Conservation (phyloP, 176 grass and related monocot species). For the Cenchrus americanus region DNA sequence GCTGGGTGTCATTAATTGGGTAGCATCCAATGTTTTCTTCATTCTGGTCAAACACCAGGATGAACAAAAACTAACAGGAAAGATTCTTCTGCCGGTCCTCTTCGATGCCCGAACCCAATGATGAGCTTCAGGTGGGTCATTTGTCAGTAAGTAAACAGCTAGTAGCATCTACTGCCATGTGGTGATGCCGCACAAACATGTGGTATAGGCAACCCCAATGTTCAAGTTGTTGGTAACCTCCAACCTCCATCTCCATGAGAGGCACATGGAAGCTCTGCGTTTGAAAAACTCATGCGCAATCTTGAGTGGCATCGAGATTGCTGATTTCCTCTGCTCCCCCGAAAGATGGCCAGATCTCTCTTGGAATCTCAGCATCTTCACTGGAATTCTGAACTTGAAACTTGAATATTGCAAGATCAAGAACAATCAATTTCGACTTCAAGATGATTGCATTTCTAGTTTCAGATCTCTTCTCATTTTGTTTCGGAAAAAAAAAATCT, state of each 20-base stretch:
- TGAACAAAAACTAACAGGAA: constrained; percentile 31
- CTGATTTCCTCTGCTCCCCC: constrained; percentile 40
- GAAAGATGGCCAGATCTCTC: constrained; percentile 26
- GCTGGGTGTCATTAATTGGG: constrained; percentile 35
- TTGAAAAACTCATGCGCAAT: constrained; percentile 4
- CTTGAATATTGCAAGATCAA: constrained; percentile 16
- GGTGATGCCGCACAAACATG: constrained; percentile 61
- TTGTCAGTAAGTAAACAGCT: constrained; percentile 45
- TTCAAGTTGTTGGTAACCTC: constrained; percentile 33
- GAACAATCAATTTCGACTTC: neutral
- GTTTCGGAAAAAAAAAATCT: no score
- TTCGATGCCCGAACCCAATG: constrained; percentile 65
- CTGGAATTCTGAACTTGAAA: constrained; percentile 17
- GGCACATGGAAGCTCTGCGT: constrained; percentile 45
- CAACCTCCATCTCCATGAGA: constrained; percentile 23
- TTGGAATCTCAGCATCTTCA: constrained; percentile 24
- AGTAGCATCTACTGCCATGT: constrained; percentile 66
- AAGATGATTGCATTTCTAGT: neutral
- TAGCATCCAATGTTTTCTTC: constrained; percentile 35
- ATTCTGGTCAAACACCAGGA: constrained; percentile 40
- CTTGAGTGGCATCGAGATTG: neutral
- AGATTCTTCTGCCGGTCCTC: constrained; percentile 51
- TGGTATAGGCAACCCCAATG: constrained; percentile 38
- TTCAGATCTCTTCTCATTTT: neutral
- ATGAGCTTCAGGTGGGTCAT: constrained; percentile 71